Evolutionary conservation across 2,329 filamentous ascomycete genomes (phyloP).

Genomic region (Calonectria henricotiae): DNA sequence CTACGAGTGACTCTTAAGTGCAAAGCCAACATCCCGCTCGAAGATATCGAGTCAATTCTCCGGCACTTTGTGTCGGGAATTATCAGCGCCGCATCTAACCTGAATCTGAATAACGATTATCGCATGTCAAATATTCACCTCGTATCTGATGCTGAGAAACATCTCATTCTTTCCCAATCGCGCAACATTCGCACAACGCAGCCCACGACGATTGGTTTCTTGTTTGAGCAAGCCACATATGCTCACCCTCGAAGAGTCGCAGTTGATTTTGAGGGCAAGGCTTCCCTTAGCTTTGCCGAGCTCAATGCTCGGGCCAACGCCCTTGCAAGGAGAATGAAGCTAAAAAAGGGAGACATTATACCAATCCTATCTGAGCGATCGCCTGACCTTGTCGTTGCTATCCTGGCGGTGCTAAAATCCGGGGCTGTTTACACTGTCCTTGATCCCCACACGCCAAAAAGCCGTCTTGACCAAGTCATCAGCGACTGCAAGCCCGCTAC

Average conservation of each 20-base stretch:
- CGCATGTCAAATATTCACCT: not conserved
- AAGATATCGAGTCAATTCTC: not conserved
- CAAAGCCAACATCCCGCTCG: not conserved
- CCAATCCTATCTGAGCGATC: not conserved
- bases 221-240: not conserved
- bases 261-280: not conserved
- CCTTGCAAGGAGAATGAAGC: not conserved
- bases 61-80: not conserved
- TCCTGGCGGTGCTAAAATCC: not conserved
- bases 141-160: not conserved
- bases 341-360: not conserved
- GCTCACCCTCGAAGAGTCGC: not conserved
- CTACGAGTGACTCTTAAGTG: not conserved
- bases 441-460: not conserved
- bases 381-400: not conserved
- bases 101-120: not conserved
- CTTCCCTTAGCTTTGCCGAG: not conserved
- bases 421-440: not conserved
- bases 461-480: not conserved
- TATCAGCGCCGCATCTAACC: not conserved
- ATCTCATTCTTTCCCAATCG: not conserved
- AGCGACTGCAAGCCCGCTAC: not conserved
- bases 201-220: not conserved
- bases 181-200: not conserved
- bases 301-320: not conserved